phyloP scores from a whole-genome alignment of 176 grass and related monocot species.

The Bothriochloa decipiens region DNA sequence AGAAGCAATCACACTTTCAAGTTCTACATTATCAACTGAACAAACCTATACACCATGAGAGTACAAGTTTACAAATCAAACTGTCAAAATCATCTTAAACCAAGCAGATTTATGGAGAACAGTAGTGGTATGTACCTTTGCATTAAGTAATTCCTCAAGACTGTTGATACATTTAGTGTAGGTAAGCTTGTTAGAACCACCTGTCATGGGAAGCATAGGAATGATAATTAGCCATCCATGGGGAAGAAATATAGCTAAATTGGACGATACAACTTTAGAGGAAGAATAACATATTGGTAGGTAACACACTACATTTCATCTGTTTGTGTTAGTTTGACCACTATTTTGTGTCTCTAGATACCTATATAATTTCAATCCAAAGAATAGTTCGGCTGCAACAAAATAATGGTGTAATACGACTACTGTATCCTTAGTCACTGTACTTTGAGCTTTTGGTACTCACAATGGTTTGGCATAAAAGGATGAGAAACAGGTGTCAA shows the following conservation, averaged over 20 bases:
- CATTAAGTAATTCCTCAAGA: slow-evolving; percentile 86
- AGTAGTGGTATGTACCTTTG: slow-evolving; percentile 63
- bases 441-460: background rate
- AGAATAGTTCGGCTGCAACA: background rate
- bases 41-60: slow-evolving; percentile 69
- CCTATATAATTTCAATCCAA: slow-evolving; percentile 13
- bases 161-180: slow-evolving; percentile 98
- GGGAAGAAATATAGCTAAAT: slow-evolving; percentile 23
- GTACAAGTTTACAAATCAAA: slow-evolving; percentile 24
- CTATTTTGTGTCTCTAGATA: slow-evolving; percentile 17
- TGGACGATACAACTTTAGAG: background rate
- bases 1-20: slow-evolving; percentile 81
- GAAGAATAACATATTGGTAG: slow-evolving; percentile 18
- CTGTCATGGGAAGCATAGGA: slow-evolving; percentile 49
- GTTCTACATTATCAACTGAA: slow-evolving; percentile 74
- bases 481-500: background rate
- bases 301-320: slow-evolving; percentile 20
- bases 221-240: slow-evolving; percentile 9
- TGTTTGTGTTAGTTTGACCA: slow-evolving; percentile 19
- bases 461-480: slow-evolving; percentile 11
- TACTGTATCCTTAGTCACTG: no score
- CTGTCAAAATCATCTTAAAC: slow-evolving; percentile 21
- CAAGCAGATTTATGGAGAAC: slow-evolving; percentile 11
- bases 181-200: slow-evolving; percentile 66
- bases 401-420: background rate